These are phyloP conservation scores for Malassezia restricta DNA, from an alignment of 1,284 basidiomycete species.

Conservation along the genomic window DNA sequence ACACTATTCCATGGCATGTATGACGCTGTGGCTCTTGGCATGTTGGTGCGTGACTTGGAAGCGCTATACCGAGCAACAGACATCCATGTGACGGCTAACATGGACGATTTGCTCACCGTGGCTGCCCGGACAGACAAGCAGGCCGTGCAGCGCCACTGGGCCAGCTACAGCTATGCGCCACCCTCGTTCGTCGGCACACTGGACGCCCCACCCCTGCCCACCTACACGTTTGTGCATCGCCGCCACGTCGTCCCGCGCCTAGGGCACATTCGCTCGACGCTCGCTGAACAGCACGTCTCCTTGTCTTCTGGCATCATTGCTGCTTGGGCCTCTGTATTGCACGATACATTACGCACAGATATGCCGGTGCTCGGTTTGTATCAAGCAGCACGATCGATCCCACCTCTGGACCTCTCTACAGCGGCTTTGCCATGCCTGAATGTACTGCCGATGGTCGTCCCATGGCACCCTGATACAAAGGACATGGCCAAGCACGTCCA, in stretches of 20 bases:
- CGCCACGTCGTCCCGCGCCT: background rate
- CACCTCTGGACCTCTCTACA: conserved; percentile 19
- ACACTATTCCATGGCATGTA: conserved; percentile 39
- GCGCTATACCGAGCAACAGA: conserved; percentile 16
- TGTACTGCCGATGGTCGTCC: conserved; percentile 23
- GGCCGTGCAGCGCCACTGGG: conserved; percentile 17
- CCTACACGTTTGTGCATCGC: conserved; percentile 5
- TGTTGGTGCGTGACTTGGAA: conserved; percentile 27
- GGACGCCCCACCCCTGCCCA: background rate
- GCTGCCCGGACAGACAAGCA: background rate
- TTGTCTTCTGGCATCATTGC: conserved; percentile 21
- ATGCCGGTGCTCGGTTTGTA: conserved; percentile 24
- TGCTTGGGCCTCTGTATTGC: conserved; percentile 22
- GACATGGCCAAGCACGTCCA: conserved; percentile 10
- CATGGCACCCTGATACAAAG: background rate
- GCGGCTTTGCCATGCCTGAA: conserved; percentile 25
- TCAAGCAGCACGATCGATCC: conserved; percentile 22
- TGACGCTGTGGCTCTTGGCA: conserved; percentile 33
- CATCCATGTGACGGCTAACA: background rate
- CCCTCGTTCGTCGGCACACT: conserved; percentile 5
- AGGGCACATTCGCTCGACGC: background rate
- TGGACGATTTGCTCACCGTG: background rate
- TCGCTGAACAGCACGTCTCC: background rate
- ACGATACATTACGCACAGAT: background rate
- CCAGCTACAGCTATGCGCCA: background rate